A percentile compares a stretch with the other conserved stretches of the same genome.
Conservation (phyloP, 2,329 filamentous ascomycete species). For the Aureobasidium mangrovei region DNA sequence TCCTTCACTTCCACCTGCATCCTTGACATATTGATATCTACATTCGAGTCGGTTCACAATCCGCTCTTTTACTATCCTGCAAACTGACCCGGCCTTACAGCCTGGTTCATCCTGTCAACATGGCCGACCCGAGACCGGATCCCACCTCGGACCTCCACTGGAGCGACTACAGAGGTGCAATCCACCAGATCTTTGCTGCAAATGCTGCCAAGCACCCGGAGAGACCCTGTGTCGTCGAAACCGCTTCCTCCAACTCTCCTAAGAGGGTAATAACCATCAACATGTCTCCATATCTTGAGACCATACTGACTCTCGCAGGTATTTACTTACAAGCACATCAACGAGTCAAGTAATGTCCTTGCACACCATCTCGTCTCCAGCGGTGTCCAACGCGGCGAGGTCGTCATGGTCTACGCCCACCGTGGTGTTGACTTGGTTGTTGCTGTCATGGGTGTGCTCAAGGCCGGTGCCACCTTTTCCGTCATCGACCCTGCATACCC, state of each 20-base stretch:
- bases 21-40: not conserved
- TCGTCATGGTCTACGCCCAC: slow-evolving; percentile 88
- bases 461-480: slow-evolving; percentile 51
- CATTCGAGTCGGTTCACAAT: not conserved
- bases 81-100: not conserved
- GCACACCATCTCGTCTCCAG: slow-evolving; percentile 68
- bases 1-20: not conserved
- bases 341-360: slow-evolving; percentile 71
- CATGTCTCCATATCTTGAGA: not conserved
- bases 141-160: slow-evolving; percentile 60
- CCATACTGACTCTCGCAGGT: slow-evolving; percentile 16
- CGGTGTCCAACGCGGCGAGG: slow-evolving; percentile 69
- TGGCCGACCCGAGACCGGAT: slow-evolving; percentile 43
- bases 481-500: slow-evolving; percentile 77
- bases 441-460: slow-evolving; percentile 66
- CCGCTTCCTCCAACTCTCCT: slow-evolving; percentile 39
- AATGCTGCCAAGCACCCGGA: slow-evolving; percentile 64
- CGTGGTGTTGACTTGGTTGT: slow-evolving; percentile 70
- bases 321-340: slow-evolving; percentile 81
- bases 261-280: slow-evolving; percentile 18
- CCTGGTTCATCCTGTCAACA: slow-evolving; percentile 13
- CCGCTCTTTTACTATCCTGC: not conserved
- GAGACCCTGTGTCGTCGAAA: slow-evolving; percentile 59
- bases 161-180: slow-evolving; percentile 56
- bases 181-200: slow-evolving; percentile 59